Base-by-base conservation (phyloP, 768 basidiomycete genomes). In the Lentinula raphanica region DNA sequence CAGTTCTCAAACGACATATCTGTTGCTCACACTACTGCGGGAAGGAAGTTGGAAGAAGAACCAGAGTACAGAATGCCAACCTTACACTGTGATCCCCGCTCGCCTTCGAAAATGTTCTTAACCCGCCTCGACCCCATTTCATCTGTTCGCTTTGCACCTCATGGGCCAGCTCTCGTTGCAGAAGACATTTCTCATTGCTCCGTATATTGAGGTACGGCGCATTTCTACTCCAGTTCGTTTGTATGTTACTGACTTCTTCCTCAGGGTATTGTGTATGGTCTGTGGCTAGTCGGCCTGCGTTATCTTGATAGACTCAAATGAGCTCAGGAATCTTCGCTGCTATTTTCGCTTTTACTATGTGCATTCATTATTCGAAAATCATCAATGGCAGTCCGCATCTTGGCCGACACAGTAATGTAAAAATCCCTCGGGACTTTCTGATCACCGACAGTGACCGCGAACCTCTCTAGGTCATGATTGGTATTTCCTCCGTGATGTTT, bases 121-220 rank as follows among this genome's bases (percentile, higher is more conserved):
- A 15, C n/a, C 38, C 19, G 19, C n/a, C 42, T 44, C 21, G 19
- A 8, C 3, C 23, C 7, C 9, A 44, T 23, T 23, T 21, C 9
- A 3, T 44, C 17, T n/a, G n/a, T 44, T 21, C 19, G 17, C 39
- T 40, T 17, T 19, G 23, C 42, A 12, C 19, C 6, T 21, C 19
- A 58, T 58, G 56, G 56, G 31, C 19, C 63, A 66, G 23, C 59
- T 61, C 21, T 61, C 65, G 1, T 53, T 64, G 11, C 60, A 61
- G 27, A 58, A 62, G 27, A 57, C 62, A 1, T 64, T 64, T 28
- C 51, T 66, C 5, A 55, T 64, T 35, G 65, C 65, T 23, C 45
- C 65, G 5, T 62, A 59, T 59, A 25, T 64, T 9, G 65, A 66
- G 63, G 65, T 66, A 15, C n/a, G n/a, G n/a, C 12, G 54, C 35